A percentile compares a stretch with the other conserved stretches of the same genome.
phyloP scores from a whole-genome alignment of 1,284 basidiomycete genomes.

The Ganoderma boninense region DNA sequence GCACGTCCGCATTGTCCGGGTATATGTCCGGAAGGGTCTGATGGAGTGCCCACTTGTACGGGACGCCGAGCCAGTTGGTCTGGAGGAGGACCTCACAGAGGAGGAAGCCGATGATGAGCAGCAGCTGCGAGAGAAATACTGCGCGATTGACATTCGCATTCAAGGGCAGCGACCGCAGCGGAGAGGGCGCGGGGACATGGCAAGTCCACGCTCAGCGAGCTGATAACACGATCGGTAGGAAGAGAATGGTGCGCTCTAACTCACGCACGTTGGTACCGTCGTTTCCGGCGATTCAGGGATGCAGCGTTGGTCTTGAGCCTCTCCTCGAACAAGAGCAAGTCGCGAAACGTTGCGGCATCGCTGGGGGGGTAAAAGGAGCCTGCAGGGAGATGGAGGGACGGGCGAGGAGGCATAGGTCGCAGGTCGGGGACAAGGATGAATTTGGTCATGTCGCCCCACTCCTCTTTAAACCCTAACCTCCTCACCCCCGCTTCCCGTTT shows the following conservation, averaged over 20 bases:
- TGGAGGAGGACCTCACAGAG: slow-evolving; percentile 78
- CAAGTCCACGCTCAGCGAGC: slow-evolving; percentile 10
- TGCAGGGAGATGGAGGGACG: slow-evolving; percentile 20
- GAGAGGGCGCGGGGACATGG: slow-evolving; percentile 2
- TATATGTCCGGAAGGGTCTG: slow-evolving; percentile 60
- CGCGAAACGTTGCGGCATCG: slow-evolving; percentile 83
- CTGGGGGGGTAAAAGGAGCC: slow-evolving; percentile 63
- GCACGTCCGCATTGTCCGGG: slow-evolving; percentile 50
- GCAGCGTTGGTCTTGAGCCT: slow-evolving; percentile 93
- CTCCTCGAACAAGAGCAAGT: slow-evolving; percentile 95
- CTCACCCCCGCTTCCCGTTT: not conserved
- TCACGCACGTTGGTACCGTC: slow-evolving; percentile 86
- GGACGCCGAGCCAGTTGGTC: slow-evolving; percentile 70
- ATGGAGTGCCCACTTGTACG: slow-evolving; percentile 62
- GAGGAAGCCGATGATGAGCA: slow-evolving; percentile 75
- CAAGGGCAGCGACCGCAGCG: not conserved
- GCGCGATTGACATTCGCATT: slow-evolving; percentile 7
- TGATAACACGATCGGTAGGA: slow-evolving; percentile 16
- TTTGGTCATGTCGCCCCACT: not conserved
- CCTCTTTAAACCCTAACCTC: slow-evolving; percentile 8
- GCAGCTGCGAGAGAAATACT: slow-evolving; percentile 83
- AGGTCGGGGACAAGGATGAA: slow-evolving; percentile 10
- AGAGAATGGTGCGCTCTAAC: slow-evolving; percentile 12
- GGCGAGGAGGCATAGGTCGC: slow-evolving; percentile 29
- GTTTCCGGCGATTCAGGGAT: slow-evolving; percentile 81